A percentile compares a stretch with the other conserved stretches of the same genome.
These are phyloP conservation scores for Debaryomyces singareniensis DNA, from an alignment of 1,139 yeast genomes.

Conservation along the genomic window DNA sequence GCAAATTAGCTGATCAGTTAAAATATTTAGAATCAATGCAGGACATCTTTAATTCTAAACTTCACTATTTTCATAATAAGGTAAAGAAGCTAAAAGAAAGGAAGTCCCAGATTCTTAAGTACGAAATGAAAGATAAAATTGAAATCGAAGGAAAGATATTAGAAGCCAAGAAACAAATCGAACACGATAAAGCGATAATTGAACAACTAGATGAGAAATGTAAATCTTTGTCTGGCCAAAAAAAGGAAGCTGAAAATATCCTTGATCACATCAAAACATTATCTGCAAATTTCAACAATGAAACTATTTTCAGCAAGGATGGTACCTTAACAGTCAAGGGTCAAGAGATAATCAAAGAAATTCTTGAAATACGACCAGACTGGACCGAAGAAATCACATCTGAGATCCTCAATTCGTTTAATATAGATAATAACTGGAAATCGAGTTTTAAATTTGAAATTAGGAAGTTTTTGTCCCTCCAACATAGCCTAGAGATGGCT, in stretches of 20 bases:
- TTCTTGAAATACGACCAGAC: conserved; percentile 23
- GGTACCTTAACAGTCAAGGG: conserved; percentile 24
- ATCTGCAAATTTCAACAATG: conserved; percentile 22
- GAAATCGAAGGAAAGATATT: conserved; percentile 13
- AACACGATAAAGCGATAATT: conserved; percentile 13
- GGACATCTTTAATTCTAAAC: conserved; percentile 13
- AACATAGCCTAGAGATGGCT: conserved; percentile 27
- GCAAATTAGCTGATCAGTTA: conserved; percentile 25
- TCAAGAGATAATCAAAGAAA: conserved; percentile 19
- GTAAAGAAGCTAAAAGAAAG: conserved; percentile 21
- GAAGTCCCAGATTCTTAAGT: conserved; percentile 14
- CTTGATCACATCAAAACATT: conserved; percentile 20
- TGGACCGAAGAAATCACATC: conserved; percentile 31
- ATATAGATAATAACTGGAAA: conserved; percentile 30
- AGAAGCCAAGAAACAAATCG: conserved; percentile 7
- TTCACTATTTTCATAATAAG: conserved; percentile 17
- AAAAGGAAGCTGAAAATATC: conserved; percentile 16
- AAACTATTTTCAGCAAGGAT: conserved; percentile 25
- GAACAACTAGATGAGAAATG: conserved; percentile 20
- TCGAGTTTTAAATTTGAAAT: conserved; percentile 25
- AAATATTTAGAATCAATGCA: conserved; percentile 16
- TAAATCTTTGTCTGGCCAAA: conserved; percentile 18
- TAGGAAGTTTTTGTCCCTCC: conserved; percentile 21
- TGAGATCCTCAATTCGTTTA: conserved; percentile 23
- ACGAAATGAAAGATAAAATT: conserved; percentile 17